phyloP scores from a whole-genome alignment of 148 eudicot genomes.

The Rhododendron mucronatum region DNA sequence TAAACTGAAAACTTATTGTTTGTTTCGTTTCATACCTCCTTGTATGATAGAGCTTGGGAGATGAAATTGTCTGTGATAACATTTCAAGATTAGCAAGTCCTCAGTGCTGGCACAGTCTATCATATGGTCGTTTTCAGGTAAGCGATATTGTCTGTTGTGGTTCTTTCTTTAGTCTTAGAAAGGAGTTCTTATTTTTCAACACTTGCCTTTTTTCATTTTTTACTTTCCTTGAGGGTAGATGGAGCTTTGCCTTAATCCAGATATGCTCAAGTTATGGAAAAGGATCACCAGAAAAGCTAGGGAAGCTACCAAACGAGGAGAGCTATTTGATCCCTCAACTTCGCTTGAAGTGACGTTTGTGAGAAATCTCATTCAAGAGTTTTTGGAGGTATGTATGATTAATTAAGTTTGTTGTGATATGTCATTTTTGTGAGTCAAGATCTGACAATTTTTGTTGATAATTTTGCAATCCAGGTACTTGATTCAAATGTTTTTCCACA shows the following conservation, averaged over 20 bases:
- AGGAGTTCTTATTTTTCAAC: background rate
- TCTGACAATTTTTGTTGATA: background rate
- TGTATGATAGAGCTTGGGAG: constrained; percentile 86
- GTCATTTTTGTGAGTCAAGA: background rate
- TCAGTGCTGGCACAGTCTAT: constrained; percentile 92
- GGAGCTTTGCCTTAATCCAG: constrained; percentile 75
- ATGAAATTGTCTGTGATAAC: constrained; percentile 75
- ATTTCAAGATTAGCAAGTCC: constrained; percentile 70
- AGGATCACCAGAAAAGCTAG: constrained; percentile 70
- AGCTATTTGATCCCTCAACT: constrained; percentile 52
- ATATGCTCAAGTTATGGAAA: constrained; percentile 80
- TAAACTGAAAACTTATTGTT: background rate
- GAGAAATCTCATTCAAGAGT: constrained; percentile 73
- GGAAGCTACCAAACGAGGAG: constrained; percentile 63
- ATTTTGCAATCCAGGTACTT: constrained; percentile 48
- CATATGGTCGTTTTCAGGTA: constrained; percentile 97
- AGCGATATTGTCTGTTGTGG: background rate
- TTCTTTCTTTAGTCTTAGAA: background rate
- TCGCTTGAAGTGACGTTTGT: constrained; percentile 73
- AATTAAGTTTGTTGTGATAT: background rate
- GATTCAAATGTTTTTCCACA: constrained; percentile 57
- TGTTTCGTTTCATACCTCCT: background rate
- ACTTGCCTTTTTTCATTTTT: constrained; percentile 1
- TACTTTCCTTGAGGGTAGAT: constrained; percentile 35
- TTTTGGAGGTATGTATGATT: constrained; percentile 60